A percentile compares a stretch with the other conserved stretches of the same genome.
phyloP scores from a whole-genome alignment of 176 grass and related monocot genomes.

The Eragrostis curvula region DNA sequence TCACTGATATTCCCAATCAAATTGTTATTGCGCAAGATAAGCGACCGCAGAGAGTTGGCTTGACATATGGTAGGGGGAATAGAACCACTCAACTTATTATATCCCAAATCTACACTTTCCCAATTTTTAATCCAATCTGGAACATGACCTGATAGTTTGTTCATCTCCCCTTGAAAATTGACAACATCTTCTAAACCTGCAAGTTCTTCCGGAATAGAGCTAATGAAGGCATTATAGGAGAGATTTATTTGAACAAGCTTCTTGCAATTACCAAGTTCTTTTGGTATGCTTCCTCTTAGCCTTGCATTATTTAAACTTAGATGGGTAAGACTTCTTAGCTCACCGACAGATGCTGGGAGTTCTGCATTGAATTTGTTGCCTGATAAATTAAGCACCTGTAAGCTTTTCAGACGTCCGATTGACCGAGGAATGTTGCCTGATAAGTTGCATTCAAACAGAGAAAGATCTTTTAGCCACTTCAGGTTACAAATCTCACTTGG shows the following conservation, averaged over 20 bases:
- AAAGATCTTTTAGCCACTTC: constrained; percentile 57
- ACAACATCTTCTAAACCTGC: constrained; percentile 54
- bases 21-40: constrained; percentile 59
- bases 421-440: constrained; percentile 61
- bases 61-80: constrained; percentile 59
- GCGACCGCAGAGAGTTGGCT: constrained; percentile 49
- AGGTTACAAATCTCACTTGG: constrained; percentile 72
- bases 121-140: constrained; percentile 71
- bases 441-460: constrained; percentile 54
- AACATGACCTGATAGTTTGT: constrained; percentile 68
- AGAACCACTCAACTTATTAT: constrained; percentile 60
- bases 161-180: constrained; percentile 59
- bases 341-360: constrained; percentile 60
- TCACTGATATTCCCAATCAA: constrained; percentile 67
- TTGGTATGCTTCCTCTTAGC: constrained; percentile 65
- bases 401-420: constrained; percentile 62
- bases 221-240: constrained; percentile 65
- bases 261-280: constrained; percentile 74
- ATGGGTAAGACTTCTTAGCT: constrained; percentile 52
- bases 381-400: constrained; percentile 66
- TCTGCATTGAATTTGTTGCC: constrained; percentile 62
- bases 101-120: constrained; percentile 49
- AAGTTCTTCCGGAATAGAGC: constrained; percentile 65
- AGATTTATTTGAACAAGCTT: constrained; percentile 52
- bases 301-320: constrained; percentile 52